These are phyloP conservation scores for Platismatia glauca DNA, from an alignment of 495 filamentous ascomycete genomes.

Conservation along the genomic window DNA sequence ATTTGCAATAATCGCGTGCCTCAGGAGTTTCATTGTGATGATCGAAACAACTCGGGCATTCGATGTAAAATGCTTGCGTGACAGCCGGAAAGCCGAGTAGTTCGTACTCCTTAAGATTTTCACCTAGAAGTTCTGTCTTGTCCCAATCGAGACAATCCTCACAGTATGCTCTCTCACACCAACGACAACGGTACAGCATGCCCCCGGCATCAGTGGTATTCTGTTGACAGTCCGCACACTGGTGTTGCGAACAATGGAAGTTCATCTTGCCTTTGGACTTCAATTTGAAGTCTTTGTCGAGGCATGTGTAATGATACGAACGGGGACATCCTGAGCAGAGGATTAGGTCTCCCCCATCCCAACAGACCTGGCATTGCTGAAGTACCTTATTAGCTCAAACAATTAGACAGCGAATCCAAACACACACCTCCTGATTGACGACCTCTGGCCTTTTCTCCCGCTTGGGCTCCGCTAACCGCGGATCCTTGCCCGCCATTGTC, in stretches of 20 bases:
- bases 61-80: constrained; percentile 42
- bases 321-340: constrained; percentile 49
- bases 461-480: constrained; percentile 38
- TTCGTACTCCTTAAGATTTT: constrained; percentile 43
- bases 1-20: constrained; percentile 21
- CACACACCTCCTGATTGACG: constrained; percentile 39
- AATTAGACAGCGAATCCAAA: neutral
- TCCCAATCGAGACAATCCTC: constrained; percentile 55
- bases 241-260: constrained; percentile 51
- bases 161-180: constrained; percentile 50
- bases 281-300: constrained; percentile 34
- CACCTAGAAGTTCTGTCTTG: constrained; percentile 42
- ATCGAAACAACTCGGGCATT: constrained; percentile 36
- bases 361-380: constrained; percentile 49
- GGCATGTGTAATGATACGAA: constrained; percentile 46
- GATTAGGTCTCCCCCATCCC: constrained; percentile 37
- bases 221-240: constrained; percentile 45
- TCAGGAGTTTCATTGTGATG: constrained; percentile 29
- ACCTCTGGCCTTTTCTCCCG: constrained; percentile 36
- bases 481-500: constrained; percentile 48
- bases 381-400: constrained; percentile 7
- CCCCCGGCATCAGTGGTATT: constrained; percentile 48
- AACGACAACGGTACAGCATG: constrained; percentile 49
- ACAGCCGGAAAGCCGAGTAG: constrained; percentile 37
- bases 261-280: constrained; percentile 30